phyloP scores from a whole-genome alignment of 2,329 filamentous ascomycete genomes.

The Epicoccum nigrum region DNA sequence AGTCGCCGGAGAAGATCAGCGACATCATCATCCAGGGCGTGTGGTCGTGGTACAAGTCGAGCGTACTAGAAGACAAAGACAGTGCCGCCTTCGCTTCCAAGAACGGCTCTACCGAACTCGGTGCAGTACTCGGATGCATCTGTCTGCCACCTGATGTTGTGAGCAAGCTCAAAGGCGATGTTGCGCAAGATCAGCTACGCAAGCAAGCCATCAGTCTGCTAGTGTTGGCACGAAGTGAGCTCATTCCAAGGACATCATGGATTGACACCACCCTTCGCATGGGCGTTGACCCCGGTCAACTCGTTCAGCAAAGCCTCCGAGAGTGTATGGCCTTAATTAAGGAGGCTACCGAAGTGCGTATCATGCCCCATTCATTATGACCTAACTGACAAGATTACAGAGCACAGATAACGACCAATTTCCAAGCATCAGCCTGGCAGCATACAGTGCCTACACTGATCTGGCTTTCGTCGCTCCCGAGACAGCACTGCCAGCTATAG shows the following conservation, averaged over 20 bases:
- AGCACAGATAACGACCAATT: conserved; percentile 31
- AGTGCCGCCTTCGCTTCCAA: conserved; percentile 71
- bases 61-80: conserved; percentile 78
- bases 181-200: conserved; percentile 62
- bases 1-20: conserved; percentile 63
- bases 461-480: conserved; percentile 93
- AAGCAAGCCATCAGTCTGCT: conserved; percentile 77
- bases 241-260: conserved; percentile 83
- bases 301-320: conserved; percentile 70
- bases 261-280: conserved; percentile 84
- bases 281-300: conserved; percentile 79
- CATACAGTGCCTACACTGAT: conserved; percentile 85
- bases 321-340: conserved; percentile 72
- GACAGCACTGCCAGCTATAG: conserved; percentile 74
- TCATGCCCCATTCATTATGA: conserved; percentile 2
- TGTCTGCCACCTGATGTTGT: conserved; percentile 64
- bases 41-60: conserved; percentile 77
- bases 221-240: conserved; percentile 76
- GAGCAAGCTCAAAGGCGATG: conserved; percentile 50
- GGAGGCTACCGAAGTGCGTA: conserved; percentile 60
- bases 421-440: conserved; percentile 66
- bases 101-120: conserved; percentile 67
- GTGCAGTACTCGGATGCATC: conserved; percentile 66
- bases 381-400: conserved; percentile 20
- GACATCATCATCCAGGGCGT: conserved; percentile 72